Percentiles rank a stretch among this genome's conserved stretches.
Evolutionary conservation across 2,329 filamentous ascomycete species (phyloP).

Genomic region (Cladobotryum protrusum): DNA sequence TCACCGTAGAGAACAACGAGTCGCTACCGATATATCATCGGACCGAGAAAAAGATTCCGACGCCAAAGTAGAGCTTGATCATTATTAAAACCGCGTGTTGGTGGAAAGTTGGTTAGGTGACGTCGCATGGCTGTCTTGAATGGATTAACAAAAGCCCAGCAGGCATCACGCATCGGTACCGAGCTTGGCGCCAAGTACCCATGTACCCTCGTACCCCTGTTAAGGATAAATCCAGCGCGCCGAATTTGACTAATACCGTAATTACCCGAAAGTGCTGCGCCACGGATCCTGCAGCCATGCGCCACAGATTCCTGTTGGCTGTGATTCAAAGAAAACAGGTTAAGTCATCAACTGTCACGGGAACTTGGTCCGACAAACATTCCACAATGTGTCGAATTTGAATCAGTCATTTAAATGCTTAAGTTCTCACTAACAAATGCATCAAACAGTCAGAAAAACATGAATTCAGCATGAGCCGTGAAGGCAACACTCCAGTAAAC

Average conservation of each 20-base stretch:
- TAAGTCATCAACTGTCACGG: too few species aligned
- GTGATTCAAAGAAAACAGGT: too few species aligned
- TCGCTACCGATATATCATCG: conserved; percentile 11
- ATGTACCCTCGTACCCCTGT: too few species aligned
- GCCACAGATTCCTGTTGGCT: too few species aligned
- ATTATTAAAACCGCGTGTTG: background rate
- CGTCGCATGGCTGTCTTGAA: conserved; percentile 1
- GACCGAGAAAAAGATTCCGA: conserved; percentile 5
- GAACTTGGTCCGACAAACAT: too few species aligned
- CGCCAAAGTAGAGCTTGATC: background rate
- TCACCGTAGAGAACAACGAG: conserved; percentile 6
- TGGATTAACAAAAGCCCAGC: background rate
- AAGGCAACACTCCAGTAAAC: conserved; percentile 12
- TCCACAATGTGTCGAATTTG: too few species aligned
- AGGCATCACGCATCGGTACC: conserved; percentile 6
- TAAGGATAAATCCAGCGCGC: too few species aligned
- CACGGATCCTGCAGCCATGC: too few species aligned
- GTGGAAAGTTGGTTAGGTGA: background rate
- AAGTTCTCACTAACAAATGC: background rate
- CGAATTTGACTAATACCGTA: too few species aligned
- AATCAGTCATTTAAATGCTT: background rate
- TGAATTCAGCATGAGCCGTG: conserved; percentile 15
- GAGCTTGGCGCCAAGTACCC: background rate
- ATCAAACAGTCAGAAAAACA: background rate
- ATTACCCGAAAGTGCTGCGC: too few species aligned